Conservation (phyloP, 2,329 filamentous ascomycete species). For the Hymenotorrendiella dingleyae region DNA sequence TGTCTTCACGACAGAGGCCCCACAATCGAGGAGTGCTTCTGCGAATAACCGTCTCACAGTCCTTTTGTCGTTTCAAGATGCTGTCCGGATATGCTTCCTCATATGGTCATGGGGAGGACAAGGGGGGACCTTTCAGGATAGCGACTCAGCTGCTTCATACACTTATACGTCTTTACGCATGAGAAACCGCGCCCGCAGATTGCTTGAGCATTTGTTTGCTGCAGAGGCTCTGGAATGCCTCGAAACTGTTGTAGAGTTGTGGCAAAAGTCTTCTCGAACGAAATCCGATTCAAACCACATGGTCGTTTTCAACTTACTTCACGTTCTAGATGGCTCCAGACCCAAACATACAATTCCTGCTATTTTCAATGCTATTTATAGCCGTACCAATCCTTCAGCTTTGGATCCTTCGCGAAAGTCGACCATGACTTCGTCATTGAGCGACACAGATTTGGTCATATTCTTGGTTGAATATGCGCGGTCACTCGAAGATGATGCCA, state of each 20-base stretch:
- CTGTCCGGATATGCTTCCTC: slow-evolving; percentile 81
- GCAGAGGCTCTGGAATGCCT: slow-evolving; percentile 90
- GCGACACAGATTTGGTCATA: slow-evolving; percentile 75
- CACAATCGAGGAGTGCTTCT: slow-evolving; percentile 73
- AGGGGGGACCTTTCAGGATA: slow-evolving; percentile 55
- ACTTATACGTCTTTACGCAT: slow-evolving; percentile 85
- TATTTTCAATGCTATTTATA: slow-evolving; percentile 94
- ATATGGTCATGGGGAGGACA: slow-evolving; percentile 92
- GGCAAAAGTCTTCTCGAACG: slow-evolving; percentile 52
- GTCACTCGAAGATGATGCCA: slow-evolving; percentile 90
- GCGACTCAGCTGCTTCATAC: slow-evolving; percentile 71
- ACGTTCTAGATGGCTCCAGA: slow-evolving; percentile 83
- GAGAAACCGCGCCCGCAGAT: slow-evolving; percentile 78
- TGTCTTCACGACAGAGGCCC: slow-evolving; percentile 74
- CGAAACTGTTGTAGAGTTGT: slow-evolving; percentile 83
- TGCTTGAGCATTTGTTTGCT: slow-evolving; percentile 87
- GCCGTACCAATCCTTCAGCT: slow-evolving; percentile 77
- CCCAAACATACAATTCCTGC: slow-evolving; percentile 90
- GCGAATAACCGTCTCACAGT: slow-evolving; percentile 92
- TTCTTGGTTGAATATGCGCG: slow-evolving; percentile 88
- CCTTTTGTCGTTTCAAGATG: slow-evolving; percentile 92
- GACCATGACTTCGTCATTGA: slow-evolving; percentile 77
- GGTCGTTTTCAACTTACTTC: slow-evolving; percentile 77
- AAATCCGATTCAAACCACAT: slow-evolving; percentile 45
- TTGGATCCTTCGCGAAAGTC: slow-evolving; percentile 78